A percentile compares a stretch with the other conserved stretches of the same genome.
These are phyloP conservation scores for Pichia sp. DNA, from an alignment of 1,139 yeast species.

Conservation along the genomic window DNA sequence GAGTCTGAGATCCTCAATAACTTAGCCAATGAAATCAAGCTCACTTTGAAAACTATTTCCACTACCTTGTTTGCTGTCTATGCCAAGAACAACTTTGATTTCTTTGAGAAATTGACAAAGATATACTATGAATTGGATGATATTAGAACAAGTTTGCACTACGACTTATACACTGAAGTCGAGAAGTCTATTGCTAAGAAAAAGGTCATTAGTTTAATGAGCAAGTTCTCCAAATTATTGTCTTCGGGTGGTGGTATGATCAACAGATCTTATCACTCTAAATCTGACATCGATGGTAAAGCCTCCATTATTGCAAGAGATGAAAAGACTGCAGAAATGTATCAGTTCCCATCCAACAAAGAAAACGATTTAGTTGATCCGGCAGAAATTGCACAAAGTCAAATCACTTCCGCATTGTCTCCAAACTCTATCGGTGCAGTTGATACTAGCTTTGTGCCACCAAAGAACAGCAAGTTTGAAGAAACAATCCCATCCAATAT, in stretches of 20 bases:
- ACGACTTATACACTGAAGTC: slow-evolving; percentile 49
- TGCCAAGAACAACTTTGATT: slow-evolving; percentile 59
- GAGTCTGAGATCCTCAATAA: slow-evolving; percentile 37
- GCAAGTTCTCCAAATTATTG: slow-evolving; percentile 63
- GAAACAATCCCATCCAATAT: slow-evolving; percentile 66
- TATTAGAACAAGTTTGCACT: slow-evolving; percentile 51
- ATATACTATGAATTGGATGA: slow-evolving; percentile 58
- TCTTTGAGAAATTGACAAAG: slow-evolving; percentile 46
- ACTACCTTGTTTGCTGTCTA: slow-evolving; percentile 65
- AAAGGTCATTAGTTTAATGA: slow-evolving; percentile 52
- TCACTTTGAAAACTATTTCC: slow-evolving; percentile 49
- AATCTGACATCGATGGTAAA: slow-evolving; percentile 62
- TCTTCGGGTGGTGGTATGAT: slow-evolving; percentile 32
- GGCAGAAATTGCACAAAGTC: slow-evolving; percentile 59
- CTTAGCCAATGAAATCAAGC: slow-evolving; percentile 49
- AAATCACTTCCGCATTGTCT: slow-evolving; percentile 63
- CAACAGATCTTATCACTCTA: slow-evolving; percentile 27
- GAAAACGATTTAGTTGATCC: slow-evolving; percentile 29
- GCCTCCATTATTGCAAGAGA: slow-evolving; percentile 66
- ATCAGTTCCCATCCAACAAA: slow-evolving; percentile 32
- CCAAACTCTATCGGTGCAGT: slow-evolving; percentile 57
- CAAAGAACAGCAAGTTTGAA: slow-evolving; percentile 38
- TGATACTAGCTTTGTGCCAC: slow-evolving; percentile 37
- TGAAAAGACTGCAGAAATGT: slow-evolving; percentile 53
- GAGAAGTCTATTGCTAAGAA: slow-evolving; percentile 54